A percentile compares a stretch with the other conserved stretches of the same genome.
Conservation (phyloP, 2,329 filamentous ascomycete genomes). For the Aspergillus uvarum region DNA sequence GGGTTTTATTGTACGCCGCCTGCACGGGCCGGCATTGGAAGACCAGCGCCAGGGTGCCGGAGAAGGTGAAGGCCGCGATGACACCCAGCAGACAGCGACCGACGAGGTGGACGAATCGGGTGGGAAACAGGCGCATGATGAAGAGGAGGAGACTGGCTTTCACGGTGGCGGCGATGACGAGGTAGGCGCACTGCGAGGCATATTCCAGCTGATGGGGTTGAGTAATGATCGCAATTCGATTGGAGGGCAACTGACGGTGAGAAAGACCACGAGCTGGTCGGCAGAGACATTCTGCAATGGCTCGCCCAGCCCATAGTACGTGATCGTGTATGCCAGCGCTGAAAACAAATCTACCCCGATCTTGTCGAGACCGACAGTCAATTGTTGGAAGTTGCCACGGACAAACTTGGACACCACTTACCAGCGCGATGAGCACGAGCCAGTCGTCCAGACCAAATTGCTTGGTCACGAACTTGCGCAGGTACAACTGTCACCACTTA, state of each 20-base stretch:
- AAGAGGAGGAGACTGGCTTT: conserved; percentile 10
- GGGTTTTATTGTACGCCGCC: conserved; percentile 4
- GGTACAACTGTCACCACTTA: conserved; percentile 12
- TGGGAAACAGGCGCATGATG: conserved; percentile 13
- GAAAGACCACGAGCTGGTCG: conserved; percentile 10
- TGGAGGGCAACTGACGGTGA: conserved; percentile 6
- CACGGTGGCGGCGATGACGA: conserved; percentile 7
- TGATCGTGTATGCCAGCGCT: conserved; percentile 14
- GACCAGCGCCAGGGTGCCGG: conserved; percentile 9
- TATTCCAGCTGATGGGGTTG: conserved; percentile 6
- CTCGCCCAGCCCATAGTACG: conserved; percentile 11
- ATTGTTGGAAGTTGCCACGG: neutral
- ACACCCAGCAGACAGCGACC: conserved; percentile 2
- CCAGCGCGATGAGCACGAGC: conserved; percentile 16
- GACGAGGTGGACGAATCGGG: conserved; percentile 1
- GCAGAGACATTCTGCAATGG: conserved; percentile 7
- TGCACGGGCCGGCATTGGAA: conserved; percentile 8
- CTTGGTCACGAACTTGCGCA: conserved; percentile 16
- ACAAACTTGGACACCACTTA: neutral
- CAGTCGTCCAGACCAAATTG: conserved; percentile 19
- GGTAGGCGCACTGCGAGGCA: conserved; percentile 9
- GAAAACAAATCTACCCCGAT: conserved; percentile 15
- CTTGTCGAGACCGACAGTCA: neutral
- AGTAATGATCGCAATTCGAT: neutral
- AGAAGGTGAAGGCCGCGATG: conserved; percentile 10